Evolutionary conservation across 1,284 basidiomycete genomes (phyloP).

Genomic region (Polyporus tsugae): DNA sequence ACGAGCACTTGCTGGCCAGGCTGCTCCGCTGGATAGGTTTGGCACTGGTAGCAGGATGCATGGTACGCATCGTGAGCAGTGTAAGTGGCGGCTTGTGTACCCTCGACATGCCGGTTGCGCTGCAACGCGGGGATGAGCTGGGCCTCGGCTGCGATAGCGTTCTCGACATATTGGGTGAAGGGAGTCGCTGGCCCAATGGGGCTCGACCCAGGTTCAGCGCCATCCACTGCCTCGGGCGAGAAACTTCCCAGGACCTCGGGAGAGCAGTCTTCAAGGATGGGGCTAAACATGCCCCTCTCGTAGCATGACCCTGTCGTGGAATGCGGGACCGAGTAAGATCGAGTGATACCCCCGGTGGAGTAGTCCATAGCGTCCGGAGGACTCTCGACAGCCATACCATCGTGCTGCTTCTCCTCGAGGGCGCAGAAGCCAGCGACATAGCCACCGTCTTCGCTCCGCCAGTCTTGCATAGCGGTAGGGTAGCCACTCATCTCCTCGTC

Average conservation of each 20-base stretch:
- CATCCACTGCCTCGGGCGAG: conserved; percentile 61
- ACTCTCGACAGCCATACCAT: conserved; percentile 30
- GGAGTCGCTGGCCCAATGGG: conserved; percentile 77
- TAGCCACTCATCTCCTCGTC: conserved; percentile 53
- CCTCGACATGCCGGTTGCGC: conserved; percentile 20
- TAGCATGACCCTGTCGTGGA: conserved; percentile 34
- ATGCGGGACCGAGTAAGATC: conserved; percentile 22
- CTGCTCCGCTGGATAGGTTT: conserved; percentile 34
- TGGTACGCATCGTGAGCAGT: conserved; percentile 38
- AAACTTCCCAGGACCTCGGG: conserved; percentile 51
- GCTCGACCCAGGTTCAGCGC: conserved; percentile 65
- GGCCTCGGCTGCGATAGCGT: conserved; percentile 63
- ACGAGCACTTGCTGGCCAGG: conserved; percentile 35
- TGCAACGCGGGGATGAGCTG: conserved; percentile 27
- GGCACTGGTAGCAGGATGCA: conserved; percentile 40
- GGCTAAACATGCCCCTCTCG: conserved; percentile 63
- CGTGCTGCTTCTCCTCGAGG: conserved; percentile 39
- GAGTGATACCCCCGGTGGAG: conserved; percentile 17
- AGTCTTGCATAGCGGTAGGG: conserved; percentile 32
- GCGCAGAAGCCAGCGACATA: conserved; percentile 39
- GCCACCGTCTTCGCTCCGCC: conserved; percentile 37
- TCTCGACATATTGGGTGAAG: conserved; percentile 78
- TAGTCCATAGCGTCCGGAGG: conserved; percentile 26
- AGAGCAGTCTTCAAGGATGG: conserved; percentile 72
- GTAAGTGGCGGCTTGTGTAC: conserved; percentile 34